phyloP scores from a whole-genome alignment of 257 asterid genomes.

The Jacaranda mimosifolia region DNA sequence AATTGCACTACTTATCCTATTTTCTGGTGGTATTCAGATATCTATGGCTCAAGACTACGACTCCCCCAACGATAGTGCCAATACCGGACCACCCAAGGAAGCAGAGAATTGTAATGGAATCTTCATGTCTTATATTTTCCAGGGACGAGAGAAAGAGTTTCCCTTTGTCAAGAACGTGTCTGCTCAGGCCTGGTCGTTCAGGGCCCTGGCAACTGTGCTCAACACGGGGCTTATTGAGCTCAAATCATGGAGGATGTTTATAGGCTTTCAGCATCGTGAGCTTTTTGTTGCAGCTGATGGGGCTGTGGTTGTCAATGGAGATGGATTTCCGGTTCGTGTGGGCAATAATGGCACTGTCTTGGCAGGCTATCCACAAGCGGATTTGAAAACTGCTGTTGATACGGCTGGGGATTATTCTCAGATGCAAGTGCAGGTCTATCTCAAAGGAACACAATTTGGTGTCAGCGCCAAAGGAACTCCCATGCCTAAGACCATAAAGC shows the following conservation, averaged over 20 bases:
- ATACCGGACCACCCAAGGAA: conserved; percentile 42
- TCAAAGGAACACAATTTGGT: conserved; percentile 70
- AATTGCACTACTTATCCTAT: conserved; percentile 40
- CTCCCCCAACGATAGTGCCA: not conserved
- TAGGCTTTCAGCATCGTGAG: conserved; percentile 62
- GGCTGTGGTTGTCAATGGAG: conserved; percentile 49
- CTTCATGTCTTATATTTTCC: conserved; percentile 47
- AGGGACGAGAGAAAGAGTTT: conserved; percentile 56
- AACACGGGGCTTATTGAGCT: conserved; percentile 58
- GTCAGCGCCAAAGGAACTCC: conserved; percentile 47
- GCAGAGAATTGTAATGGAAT: conserved; percentile 54
- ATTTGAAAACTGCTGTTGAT: conserved; percentile 68
- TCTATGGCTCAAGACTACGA: conserved; percentile 50
- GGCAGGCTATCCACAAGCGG: conserved; percentile 62
- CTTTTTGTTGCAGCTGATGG: conserved; percentile 63
- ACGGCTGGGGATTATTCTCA: conserved; percentile 64
- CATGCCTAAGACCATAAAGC: conserved; percentile 63
- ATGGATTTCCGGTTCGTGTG: conserved; percentile 47
- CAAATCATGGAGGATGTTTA: conserved; percentile 54
- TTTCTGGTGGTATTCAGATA: not conserved
- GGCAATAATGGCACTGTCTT: conserved; percentile 61
- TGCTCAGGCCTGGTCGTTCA: conserved; percentile 69
- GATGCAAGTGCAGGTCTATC: conserved; percentile 50
- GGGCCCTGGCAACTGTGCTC: conserved; percentile 39
- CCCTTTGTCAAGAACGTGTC: conserved; percentile 63